Evolutionary conservation across 2,329 filamentous ascomycete genomes (phyloP), one percentile per base, ranked within the genome.

Genomic region (Xylaria sp.): DNA sequence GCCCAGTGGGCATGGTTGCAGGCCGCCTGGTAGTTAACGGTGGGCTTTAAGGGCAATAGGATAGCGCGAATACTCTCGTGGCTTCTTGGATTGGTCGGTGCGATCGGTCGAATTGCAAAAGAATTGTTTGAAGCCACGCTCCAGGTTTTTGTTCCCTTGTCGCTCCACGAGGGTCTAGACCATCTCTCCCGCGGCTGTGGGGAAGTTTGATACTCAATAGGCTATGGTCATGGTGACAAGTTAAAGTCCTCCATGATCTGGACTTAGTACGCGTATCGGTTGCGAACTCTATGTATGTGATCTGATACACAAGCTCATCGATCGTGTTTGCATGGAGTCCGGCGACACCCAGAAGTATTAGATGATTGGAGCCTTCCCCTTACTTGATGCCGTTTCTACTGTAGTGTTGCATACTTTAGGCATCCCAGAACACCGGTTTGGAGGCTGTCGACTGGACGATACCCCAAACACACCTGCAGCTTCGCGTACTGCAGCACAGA

Each of bases 361-460:
- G 23, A 37, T 63, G 28, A 62, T 69, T 66, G 28, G 67, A 7
- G 37, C 20, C 37, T 57, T 20, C 64, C 48, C 60, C 64, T 66
- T 63, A 60, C 56, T n/a, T 34, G 58, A 59, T 56, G 23, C 20
- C 15, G 39, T 31, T 39, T 9, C 25, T 52, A 12, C 13, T 28
- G 28, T 28, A 28, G 28, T 28, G 28, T 28, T 28, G 28, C 28
- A 28, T 28, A 28, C 28, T 28, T 3, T 46, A 18, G 15, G 18
- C 18, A n/a, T 46, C 18, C 41, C 41, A 46, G 41, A 18, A 41
- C n/a, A 63, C 18, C 28, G 20, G 9, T 37, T 70, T 65, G 61
- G 68, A 46, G 65, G 61, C 60, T 23, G 23, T 48, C n/a, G 34
- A 59, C 25, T 34, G 37, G 28, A 34, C n/a, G 18, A 15, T 31